These are phyloP conservation scores for Truncatella angustata DNA, from an alignment of 2,329 filamentous ascomycete species.

Conservation along the genomic window DNA sequence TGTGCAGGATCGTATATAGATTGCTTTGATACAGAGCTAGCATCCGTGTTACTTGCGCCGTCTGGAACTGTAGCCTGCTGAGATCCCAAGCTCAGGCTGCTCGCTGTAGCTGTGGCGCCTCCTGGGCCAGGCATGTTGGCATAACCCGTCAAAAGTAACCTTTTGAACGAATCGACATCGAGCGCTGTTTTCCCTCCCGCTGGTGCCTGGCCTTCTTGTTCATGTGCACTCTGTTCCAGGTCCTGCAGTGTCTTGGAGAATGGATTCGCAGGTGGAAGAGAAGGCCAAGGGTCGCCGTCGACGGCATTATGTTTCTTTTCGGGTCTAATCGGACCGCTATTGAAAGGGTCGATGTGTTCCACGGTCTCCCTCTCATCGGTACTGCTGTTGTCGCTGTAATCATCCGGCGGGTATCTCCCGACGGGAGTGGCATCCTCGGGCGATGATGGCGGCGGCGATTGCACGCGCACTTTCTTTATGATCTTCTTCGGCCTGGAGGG, in stretches of 20 bases:
- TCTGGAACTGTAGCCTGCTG: slow-evolving; percentile 25
- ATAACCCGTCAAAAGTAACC: slow-evolving; percentile 72
- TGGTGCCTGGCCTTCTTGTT: slow-evolving; percentile 30
- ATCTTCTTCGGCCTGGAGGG: slow-evolving; percentile 44
- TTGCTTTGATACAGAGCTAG: slow-evolving; percentile 57
- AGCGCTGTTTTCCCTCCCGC: slow-evolving; percentile 46
- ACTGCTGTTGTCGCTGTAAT: slow-evolving; percentile 24
- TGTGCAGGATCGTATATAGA: slow-evolving; percentile 51
- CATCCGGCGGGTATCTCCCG: slow-evolving; percentile 18
- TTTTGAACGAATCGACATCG: slow-evolving; percentile 77
- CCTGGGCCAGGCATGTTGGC: slow-evolving; percentile 33
- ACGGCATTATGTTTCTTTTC: background rate
- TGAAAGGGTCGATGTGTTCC: slow-evolving; percentile 21
- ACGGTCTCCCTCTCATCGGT: slow-evolving; percentile 22
- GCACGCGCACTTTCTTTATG: slow-evolving; percentile 65
- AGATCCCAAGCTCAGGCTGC: slow-evolving; percentile 15
- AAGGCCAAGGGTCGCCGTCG: slow-evolving; percentile 16
- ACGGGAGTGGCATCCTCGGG: slow-evolving; percentile 47
- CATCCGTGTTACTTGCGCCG: slow-evolving; percentile 55
- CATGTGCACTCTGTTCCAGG: slow-evolving; percentile 37
- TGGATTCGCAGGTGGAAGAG: slow-evolving; percentile 44
- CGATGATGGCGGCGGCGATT: slow-evolving; percentile 62
- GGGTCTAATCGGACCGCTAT: slow-evolving; percentile 9
- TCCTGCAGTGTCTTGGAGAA: slow-evolving; percentile 57
- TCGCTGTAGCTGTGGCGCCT: background rate